Conservation (phyloP, 768 basidiomycete species). For the Suillus decipiens region DNA sequence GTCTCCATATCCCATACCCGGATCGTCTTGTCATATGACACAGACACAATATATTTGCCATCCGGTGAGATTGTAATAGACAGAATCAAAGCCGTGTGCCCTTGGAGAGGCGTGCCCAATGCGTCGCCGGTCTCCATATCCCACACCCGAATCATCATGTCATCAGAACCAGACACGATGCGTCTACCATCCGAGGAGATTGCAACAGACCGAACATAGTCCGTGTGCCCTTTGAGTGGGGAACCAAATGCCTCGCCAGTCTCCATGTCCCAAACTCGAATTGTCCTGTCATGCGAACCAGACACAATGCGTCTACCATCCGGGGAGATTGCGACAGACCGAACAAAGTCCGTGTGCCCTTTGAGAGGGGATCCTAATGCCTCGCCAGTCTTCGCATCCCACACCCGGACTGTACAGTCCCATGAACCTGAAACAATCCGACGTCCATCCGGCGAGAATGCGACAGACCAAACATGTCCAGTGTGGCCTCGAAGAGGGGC, state of each 20-base stretch:
- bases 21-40: background rate
- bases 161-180: background rate
- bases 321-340: too few relatives aligned
- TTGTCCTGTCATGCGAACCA: too few relatives aligned
- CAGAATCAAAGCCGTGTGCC: background rate
- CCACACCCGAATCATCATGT: slow-evolving; percentile 6
- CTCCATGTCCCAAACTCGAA: slow-evolving; percentile 7
- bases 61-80: background rate
- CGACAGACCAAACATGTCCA: slow-evolving; percentile 22
- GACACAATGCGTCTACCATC: too few relatives aligned
- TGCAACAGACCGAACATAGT: background rate
- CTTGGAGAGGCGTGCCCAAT: background rate
- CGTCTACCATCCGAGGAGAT: slow-evolving; percentile 7
- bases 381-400: slow-evolving; percentile 1
- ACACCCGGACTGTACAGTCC: slow-evolving; percentile 5
- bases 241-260: background rate
- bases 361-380: background rate
- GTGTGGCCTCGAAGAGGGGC: background rate
- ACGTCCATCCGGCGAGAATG: slow-evolving; percentile 4
- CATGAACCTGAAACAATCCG: slow-evolving; percentile 6
- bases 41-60: background rate
- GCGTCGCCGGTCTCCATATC: background rate
- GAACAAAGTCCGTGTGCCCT: slow-evolving; percentile 10
- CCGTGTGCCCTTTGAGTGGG: too few relatives aligned
- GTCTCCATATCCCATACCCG: background rate